Conservation (phyloP, 306 rosid species). For the Glycine tomentella region DNA sequence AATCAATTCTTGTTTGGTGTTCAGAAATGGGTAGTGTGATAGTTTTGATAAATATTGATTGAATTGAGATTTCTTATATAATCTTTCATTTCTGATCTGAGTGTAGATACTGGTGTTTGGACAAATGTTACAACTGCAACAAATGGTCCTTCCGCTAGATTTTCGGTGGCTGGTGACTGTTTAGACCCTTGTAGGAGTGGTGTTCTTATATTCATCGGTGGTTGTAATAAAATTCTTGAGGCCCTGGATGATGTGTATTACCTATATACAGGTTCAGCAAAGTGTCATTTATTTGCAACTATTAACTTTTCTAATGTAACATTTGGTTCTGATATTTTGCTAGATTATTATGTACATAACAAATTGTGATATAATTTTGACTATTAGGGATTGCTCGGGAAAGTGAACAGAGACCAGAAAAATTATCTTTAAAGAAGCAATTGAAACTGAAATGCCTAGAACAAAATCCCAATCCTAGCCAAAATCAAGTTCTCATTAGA, state of each 20-base stretch:
- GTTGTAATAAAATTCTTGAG: conserved; percentile 96
- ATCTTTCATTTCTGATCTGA: conserved; percentile 41
- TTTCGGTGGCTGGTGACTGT: conserved; percentile 95
- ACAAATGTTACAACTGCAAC: conserved; percentile 68
- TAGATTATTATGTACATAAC: conserved; percentile 34
- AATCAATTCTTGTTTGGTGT: conserved; percentile 3
- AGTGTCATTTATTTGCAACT: conserved; percentile 30
- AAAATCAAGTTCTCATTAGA: conserved; percentile 58
- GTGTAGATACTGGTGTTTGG: conserved; percentile 89
- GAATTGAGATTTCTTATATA: conserved; percentile 32
- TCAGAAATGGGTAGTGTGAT: conserved; percentile 29
- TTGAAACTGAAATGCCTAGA: conserved; percentile 95
- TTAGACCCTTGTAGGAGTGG: conserved; percentile 85
- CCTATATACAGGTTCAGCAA: conserved; percentile 80
- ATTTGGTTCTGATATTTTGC: conserved; percentile 40
- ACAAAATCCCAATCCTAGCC: conserved; percentile 66
- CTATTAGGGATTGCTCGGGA: conserved; percentile 78
- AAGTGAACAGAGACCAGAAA: conserved; percentile 80
- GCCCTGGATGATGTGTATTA: conserved; percentile 93
- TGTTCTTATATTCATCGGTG: conserved; percentile 90
- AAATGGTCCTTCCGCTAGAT: conserved; percentile 88
- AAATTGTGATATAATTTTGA: conserved; percentile 45
- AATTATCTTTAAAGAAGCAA: conserved; percentile 89
- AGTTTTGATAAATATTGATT: conserved; percentile 29
- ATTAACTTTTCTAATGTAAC: conserved; percentile 15